Evolutionary conservation across 352 stramenopile species (phyloP), one percentile per base, ranked within the genome.

Genomic region (Pythium phragmiticola): DNA sequence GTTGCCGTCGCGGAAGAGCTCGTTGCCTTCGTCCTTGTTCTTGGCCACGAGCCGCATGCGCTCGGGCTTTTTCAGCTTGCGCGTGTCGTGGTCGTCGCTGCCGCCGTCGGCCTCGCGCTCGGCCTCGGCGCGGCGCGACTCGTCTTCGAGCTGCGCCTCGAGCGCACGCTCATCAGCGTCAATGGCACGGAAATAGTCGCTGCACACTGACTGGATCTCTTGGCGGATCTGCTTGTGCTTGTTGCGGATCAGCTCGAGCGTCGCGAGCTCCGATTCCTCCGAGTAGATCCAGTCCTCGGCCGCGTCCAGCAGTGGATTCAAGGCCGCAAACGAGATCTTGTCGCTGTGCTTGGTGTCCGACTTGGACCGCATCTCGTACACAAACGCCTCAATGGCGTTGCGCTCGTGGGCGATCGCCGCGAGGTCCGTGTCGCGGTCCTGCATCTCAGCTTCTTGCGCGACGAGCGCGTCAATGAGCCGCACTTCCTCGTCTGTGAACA

Each of bases 11-110:
- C 89, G 87, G 74, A 98, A 98, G 2, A 98, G 83, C 63, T 97
- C 91, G 48, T 90, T 98, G 62, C 92, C 94, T 65, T 98, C 94
- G 39, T 98, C 92, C 79, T 98, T 98, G 75, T 98, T 98, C 70
- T 97, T 96, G 28, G 80, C 71, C 34, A 98, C 88, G 61, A 98
- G 88, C n/a, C 90, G 79, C 90, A 98, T 98, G 46, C 92, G 89
- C 51, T 97, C 90, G 16, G 85, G 82, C 63, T 96, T 98, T 61
- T 93, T 95, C 4, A 98, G 88, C 70, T 97, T 97, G 46, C 92
- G 85, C 13, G 78, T 90, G 66, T 98, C 92, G 72, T 97, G 89
- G 74, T 98, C 92, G 50, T 98, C 92, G 33, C 96, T 82, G 54
- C 73, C 67, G 34, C 83, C 82, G 4, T 90, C 83, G 28, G 78